These are phyloP conservation scores for Colletotrichum sp. DNA, from an alignment of 2,329 filamentous ascomycete genomes.

Conservation along the genomic window DNA sequence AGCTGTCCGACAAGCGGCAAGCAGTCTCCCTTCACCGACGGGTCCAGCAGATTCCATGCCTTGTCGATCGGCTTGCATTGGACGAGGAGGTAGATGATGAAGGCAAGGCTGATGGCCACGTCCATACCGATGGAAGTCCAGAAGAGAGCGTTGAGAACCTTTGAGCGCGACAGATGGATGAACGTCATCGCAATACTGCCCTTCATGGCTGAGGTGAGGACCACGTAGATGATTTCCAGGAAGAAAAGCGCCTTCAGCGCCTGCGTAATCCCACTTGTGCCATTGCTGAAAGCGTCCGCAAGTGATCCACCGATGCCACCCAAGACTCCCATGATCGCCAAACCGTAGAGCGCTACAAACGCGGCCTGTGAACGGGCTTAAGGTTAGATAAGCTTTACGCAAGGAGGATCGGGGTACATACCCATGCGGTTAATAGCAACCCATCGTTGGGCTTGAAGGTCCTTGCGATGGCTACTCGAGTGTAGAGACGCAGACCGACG, in stretches of 20 bases:
- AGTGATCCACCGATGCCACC: conserved; percentile 2
- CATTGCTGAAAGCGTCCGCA: not conserved
- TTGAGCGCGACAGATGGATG: conserved; percentile 9
- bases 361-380: not conserved
- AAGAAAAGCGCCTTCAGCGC: conserved; percentile 5
- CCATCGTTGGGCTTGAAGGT: not conserved
- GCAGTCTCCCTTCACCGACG: not conserved
- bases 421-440: not conserved
- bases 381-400: not conserved
- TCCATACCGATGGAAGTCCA: conserved; percentile 12
- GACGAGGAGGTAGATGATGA: conserved; percentile 9
- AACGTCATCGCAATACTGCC: conserved; percentile 12
- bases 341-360: conserved; percentile 1
- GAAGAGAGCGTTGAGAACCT: not conserved
- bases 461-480: not conserved
- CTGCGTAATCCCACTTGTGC: not conserved
- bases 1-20: not conserved
- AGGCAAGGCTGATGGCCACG: not conserved
- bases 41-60: conserved; percentile 5
- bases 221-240: conserved; percentile 12
- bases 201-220: conserved; percentile 15
- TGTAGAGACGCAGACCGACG: conserved; percentile 7
- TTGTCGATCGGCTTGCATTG: conserved; percentile 8
- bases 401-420: not conserved
- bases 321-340: not conserved